phyloP scores from a whole-genome alignment of 768 basidiomycete genomes.

The Lactifluus rugatus region DNA sequence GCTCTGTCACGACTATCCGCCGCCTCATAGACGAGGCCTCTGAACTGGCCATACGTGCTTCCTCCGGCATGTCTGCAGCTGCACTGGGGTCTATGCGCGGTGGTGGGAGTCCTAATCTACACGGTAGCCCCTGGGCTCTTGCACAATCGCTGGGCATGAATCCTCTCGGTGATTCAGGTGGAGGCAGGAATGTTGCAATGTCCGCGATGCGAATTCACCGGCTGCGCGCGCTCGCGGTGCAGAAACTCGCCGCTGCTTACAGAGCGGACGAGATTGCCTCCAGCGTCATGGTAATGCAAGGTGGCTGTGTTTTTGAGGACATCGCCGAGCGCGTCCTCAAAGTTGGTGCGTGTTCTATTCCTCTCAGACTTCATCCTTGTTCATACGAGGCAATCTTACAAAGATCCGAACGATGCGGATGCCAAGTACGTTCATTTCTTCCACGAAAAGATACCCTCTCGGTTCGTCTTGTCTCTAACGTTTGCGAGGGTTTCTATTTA shows the following conservation, averaged over 20 bases:
- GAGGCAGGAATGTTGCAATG: conserved; percentile 72
- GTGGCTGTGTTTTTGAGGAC: conserved; percentile 86
- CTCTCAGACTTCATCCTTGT: neutral
- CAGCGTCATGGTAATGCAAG: conserved; percentile 93
- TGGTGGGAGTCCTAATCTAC: conserved; percentile 28
- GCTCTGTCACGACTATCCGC: conserved; percentile 63
- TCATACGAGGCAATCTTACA: neutral
- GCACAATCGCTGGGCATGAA: conserved; percentile 59
- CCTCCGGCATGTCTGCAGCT: conserved; percentile 71
- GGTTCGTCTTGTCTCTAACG: conserved; percentile 38
- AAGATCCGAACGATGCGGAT: conserved; percentile 69
- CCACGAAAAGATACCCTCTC: conserved; percentile 89
- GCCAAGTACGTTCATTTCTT: conserved; percentile 90
- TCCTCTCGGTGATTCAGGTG: conserved; percentile 39
- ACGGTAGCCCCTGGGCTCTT: conserved; percentile 47
- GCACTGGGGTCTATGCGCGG: conserved; percentile 60
- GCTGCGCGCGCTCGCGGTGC: conserved; percentile 70
- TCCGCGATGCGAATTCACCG: conserved; percentile 77
- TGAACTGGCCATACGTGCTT: conserved; percentile 78
- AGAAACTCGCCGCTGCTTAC: conserved; percentile 80
- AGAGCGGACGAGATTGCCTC: conserved; percentile 84
- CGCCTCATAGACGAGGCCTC: conserved; percentile 83
- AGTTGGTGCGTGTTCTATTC: conserved; percentile 36
- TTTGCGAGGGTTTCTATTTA: conserved; percentile 14
- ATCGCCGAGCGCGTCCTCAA: conserved; percentile 81